Conservation (phyloP, 768 basidiomycete genomes). For the Cystobasidium ongulense region DNA sequence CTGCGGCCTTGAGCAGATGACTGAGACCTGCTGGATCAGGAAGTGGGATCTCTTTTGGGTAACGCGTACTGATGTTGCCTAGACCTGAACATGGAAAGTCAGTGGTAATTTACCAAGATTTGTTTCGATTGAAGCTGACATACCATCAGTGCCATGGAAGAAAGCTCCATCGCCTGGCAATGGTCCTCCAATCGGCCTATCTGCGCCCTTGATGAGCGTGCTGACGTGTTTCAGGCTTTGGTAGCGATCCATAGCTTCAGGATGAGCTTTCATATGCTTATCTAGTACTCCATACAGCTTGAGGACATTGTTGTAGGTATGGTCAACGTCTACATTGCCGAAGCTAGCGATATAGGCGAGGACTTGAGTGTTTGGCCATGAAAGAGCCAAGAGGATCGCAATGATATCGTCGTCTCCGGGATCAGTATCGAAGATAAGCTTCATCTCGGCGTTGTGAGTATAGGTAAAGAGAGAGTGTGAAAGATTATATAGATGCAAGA, state of each 20-base stretch:
- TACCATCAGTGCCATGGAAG: constrained; percentile 30
- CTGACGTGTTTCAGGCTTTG: not conserved
- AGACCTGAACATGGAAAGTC: not conserved
- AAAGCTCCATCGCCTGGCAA: constrained; percentile 38
- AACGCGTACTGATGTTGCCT: constrained; percentile 38
- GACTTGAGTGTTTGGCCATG: constrained; percentile 75
- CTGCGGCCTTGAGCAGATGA: constrained; percentile 27
- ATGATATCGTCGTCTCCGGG: constrained; percentile 74
- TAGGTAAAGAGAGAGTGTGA: no score
- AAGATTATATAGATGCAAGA: no score
- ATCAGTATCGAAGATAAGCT: constrained; percentile 46
- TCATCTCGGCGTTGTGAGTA: no score
- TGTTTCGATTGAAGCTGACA: no score
- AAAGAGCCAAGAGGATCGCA: constrained; percentile 67
- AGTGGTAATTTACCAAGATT: no score
- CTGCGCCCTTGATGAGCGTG: constrained; percentile 36
- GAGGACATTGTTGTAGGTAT: constrained; percentile 40
- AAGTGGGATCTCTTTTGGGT: constrained; percentile 38
- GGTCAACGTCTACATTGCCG: constrained; percentile 60
- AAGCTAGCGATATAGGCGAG: constrained; percentile 67
- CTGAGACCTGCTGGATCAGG: not conserved
- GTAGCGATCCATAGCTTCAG: constrained; percentile 30
- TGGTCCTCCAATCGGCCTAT: constrained; percentile 37
- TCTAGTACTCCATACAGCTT: constrained; percentile 43
- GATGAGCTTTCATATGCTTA: constrained; percentile 34